Base-by-base conservation (phyloP, 2,329 filamentous ascomycete genomes). In the Penicillium brasilianum region DNA sequence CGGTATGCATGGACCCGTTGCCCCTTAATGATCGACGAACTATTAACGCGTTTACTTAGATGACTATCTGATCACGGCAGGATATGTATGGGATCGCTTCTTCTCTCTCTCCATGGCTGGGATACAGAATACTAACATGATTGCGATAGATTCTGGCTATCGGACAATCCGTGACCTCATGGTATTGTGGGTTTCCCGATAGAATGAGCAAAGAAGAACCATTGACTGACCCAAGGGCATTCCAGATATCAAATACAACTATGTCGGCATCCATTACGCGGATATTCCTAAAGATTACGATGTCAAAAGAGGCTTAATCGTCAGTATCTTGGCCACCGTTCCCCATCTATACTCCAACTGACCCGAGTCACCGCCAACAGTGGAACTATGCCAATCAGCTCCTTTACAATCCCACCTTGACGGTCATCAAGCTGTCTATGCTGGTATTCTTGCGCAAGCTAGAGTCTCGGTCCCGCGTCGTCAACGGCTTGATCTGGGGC, bases 391-490 rank as follows among this genome's bases (percentile, higher is more conserved):
- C 66, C 20, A 73, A 71, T 41, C 71, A 74, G 50, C 55, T 74
- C 3, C 22, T 75, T 28, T 75, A 75, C 60, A 74, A 72, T 44
- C 69, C 72, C 10, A 64, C 66, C 18, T 61, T 75, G 32, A 68
- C 72, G 3, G 52, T 74, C 25, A 62, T 74, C 14, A 76, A 75
- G 55, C 14, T 71, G 2, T 74, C 72, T 0, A 70, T 75, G 11
- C 59, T 75, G 13, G 13, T 72, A 5, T 75, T 75, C 55, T 63
- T 74, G 22, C 71, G 65, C 9, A 71, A 73, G 32, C 63, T 75
- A 1, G 68, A 73, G 11, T 69, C 64, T n/a, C 70, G 49, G n/a
- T 72, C 67, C 3, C 62, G 54, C 14, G 16, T 62, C 37, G 65
- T 71, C 25, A 66, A 66, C 11, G 58, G 48, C 51, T 59, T 71